A percentile compares a stretch with the other conserved stretches of the same genome.
Evolutionary conservation across 164 flowering plant genomes (phyloP).

Genomic region (Liquidambar formosana): DNA sequence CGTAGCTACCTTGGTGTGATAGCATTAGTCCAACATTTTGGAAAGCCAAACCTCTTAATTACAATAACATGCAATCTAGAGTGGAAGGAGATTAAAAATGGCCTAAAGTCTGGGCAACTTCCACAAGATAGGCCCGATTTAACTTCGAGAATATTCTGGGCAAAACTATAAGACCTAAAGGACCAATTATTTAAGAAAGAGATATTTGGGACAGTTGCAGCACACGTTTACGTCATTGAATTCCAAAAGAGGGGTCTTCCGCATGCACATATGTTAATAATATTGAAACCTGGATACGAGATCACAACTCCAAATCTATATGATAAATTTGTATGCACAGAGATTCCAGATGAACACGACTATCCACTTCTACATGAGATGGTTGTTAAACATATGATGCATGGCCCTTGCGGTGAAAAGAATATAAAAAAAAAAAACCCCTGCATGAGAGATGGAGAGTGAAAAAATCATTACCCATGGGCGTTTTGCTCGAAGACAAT

Average conservation of each 20-base stretch:
- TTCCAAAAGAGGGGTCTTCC: conserved; percentile 21
- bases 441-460: conserved; percentile 12
- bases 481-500: too few species aligned
- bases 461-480: too few species aligned
- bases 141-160: conserved; percentile 5
- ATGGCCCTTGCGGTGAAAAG: conserved; percentile 16
- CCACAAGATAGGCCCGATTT: too few species aligned
- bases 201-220: conserved; percentile 5
- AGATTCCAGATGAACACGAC: not conserved
- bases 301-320: not conserved
- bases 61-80: conserved; percentile 25
- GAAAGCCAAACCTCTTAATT: conserved; percentile 18
- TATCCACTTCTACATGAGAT: not conserved
- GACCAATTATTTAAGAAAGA: not conserved
- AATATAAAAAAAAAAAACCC: not conserved
- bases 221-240: conserved; percentile 4
- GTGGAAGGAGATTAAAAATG: conserved; percentile 5
- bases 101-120: not conserved
- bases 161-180: conserved; percentile 1
- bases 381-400: conserved; percentile 12
- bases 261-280: conserved; percentile 15
- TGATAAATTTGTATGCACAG: conserved; percentile 6
- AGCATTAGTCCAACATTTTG: conserved; percentile 13
- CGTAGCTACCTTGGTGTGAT: conserved; percentile 14
- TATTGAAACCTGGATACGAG: not conserved